Evolutionary conservation across 495 filamentous ascomycete genomes (phyloP), one percentile per base, ranked within the genome.

Genomic region (Talaromyces nanjingensis): DNA sequence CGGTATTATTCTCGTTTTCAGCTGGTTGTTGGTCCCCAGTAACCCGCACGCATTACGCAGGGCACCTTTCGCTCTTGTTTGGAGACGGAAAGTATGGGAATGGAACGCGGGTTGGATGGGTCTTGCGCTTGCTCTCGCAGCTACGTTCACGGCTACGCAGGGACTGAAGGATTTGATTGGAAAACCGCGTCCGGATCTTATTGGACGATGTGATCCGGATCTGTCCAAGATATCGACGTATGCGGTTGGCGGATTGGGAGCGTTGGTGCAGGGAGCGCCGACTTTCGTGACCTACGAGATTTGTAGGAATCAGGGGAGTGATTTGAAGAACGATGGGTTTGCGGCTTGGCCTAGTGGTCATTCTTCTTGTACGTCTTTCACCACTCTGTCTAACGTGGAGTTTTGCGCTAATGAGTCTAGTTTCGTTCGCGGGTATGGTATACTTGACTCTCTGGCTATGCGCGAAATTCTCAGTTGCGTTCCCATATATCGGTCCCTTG

Each of bases 311-410:
- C 71, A 72, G 20, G 71, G 76, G 31, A 65, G 68, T 8, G 57
- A 64, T 18, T 67, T 82, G 45, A 69, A 81, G 2, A 66, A 78
- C 0, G 86, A 89, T 73, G 88, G 86, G 1, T 91, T 91, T 67
- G 67, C 82, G 6, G 86, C 83, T 64, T 91, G 88, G 65, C 88
- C 88, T 0, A 87, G 83, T 70, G 88, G 88, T 0, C 87, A 91
- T 74, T 73, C 86, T n/a, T 87, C 86, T 29, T 81, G 86, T 87
- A 74, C 66, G 84, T 79, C 39, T 27, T 22, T 64, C 33, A 14
- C 54, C 11, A 42, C 18, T 11, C 59, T 37, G 1, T 6, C 29
- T 16, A 7, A n/a, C 3, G 3, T 22, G 52, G 22, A 24, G 22
- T 24, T 24, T 24, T 59, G 64, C 69, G 24, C 54, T 5, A 6